Base-by-base conservation (phyloP, 805 yeast species). In the Wickerhamiella nectarea region DNA sequence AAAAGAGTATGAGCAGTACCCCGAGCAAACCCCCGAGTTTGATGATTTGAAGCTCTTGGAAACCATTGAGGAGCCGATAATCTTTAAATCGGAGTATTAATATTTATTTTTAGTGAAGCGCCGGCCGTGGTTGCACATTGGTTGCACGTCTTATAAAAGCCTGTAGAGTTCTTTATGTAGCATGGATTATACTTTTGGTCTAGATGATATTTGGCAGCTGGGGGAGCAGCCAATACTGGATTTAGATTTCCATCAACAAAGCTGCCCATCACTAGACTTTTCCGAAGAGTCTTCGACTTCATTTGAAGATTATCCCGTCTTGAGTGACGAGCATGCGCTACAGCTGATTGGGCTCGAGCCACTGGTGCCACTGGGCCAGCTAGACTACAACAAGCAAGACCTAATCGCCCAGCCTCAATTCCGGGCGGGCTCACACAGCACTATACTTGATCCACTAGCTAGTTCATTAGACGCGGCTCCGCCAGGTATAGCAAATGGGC, bases 1-100 rank as follows among this genome's bases (percentile, higher is more conserved):
- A 12, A 31, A 31, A 20, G 41, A 38, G 26, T 38, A 38, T 18
- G 41, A 28, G 12, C 22, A 29, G 19, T 29, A 38, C 35, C 28
- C 34, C 21, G 42, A 39, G 26, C 19, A 12, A 5, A 39, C 42
- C 11, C 42, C 42, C n/a, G 42, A 39, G n/a, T 39, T 39, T 35
- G 22, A 39, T 19, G 33, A 29, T 21, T 15, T 39, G 10, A 39
- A 39, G 34, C 34, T 39, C 8, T 14, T 39, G 36, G 42, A 39
- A 25, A 26, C 42, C 14, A 24, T 39, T n/a, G 42, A 39, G 25
- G 42, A 39, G 36, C 42, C 42, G 6, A 39, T 34, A 10, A 19
- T 39, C 17, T 39, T 39, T 18, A 22, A 15, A 22, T 5, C 36
- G 15, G 42, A 39, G 35, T 31, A 31, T 26, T 39, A 22, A 28